A percentile compares a stretch with the other conserved stretches of the same genome.
phyloP scores from a whole-genome alignment of 192 early-diverging fungal species.

The Backusella australiensis region DNA sequence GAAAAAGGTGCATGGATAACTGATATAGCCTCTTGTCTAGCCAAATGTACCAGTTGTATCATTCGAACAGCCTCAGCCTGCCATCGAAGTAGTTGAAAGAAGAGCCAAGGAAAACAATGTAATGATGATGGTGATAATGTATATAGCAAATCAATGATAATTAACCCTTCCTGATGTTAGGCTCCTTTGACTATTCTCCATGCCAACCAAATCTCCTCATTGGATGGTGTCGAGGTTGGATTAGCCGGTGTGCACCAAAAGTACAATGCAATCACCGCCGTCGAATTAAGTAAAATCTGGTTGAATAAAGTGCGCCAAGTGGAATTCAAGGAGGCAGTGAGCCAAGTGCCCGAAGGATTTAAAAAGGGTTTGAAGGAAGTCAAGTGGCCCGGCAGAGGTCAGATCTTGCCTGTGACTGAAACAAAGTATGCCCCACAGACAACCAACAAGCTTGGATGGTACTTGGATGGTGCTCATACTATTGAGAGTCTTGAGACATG shows the following conservation, averaged over 20 bases:
- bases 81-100: conserved; percentile 61
- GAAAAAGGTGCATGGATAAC: not conserved
- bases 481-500: conserved; percentile 75
- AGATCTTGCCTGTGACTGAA: conserved; percentile 49
- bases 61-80: conserved; percentile 66
- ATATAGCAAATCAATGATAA: conserved; percentile 4
- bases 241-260: conserved; percentile 83
- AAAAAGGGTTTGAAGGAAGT: conserved; percentile 63
- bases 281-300: conserved; percentile 72
- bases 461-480: conserved; percentile 95
- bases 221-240: conserved; percentile 52
- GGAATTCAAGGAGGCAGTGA: conserved; percentile 15
- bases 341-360: conserved; percentile 47
- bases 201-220: conserved; percentile 15
- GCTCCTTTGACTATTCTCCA: conserved; percentile 42
- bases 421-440: conserved; percentile 29
- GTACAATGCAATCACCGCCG: conserved; percentile 81
- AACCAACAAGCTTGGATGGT: conserved; percentile 56
- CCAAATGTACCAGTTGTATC: conserved; percentile 66
- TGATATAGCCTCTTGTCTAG: conserved; percentile 18
- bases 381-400: conserved; percentile 88
- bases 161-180: conserved; percentile 1
- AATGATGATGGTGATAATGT: conserved; percentile 1
- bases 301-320: conserved; percentile 41
- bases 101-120: conserved; percentile 71